These are phyloP conservation scores for Zygosaccharomyces kombuchaensis DNA, from an alignment of 805 yeast species.

Conservation along the genomic window DNA sequence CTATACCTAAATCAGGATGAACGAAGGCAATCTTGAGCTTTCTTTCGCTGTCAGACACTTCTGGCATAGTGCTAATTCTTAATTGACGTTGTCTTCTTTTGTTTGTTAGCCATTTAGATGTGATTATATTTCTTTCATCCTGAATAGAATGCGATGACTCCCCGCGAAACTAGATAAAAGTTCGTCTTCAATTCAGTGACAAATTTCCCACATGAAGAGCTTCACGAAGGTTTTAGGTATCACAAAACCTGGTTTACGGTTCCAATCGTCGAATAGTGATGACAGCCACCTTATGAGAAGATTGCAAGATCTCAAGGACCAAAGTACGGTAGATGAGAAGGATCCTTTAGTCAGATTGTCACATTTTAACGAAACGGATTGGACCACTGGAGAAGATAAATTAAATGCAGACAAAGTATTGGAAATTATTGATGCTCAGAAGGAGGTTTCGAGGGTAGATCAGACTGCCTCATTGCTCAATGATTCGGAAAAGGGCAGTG, in stretches of 20 bases:
- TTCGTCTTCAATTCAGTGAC: neutral
- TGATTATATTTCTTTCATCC: neutral
- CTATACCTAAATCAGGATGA: constrained; percentile 96
- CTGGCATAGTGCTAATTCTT: neutral
- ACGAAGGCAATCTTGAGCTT: constrained; percentile 68
- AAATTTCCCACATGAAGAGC: neutral
- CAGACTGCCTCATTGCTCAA: constrained; percentile 38
- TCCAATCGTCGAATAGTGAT: constrained; percentile 10
- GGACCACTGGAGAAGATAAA: constrained; percentile 28
- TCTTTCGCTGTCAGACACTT: neutral
- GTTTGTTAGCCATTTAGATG: neutral
- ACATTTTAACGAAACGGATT: constrained; percentile 15
- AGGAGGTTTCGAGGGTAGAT: constrained; percentile 35
- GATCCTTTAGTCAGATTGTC: constrained; percentile 23
- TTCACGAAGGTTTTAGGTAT: neutral
- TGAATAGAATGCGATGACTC: neutral
- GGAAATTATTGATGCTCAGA: constrained; percentile 39
- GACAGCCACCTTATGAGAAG: constrained; percentile 27
- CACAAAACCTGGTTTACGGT: neutral
- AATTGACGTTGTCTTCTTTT: neutral
- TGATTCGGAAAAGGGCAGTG: constrained; percentile 59
- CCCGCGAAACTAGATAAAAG: neutral
- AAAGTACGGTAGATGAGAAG: constrained; percentile 22
- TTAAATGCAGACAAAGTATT: constrained; percentile 44
- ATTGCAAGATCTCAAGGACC: constrained; percentile 25